A percentile compares a stretch with the other conserved stretches of the same genome.
Conservation (phyloP, 2,329 filamentous ascomycete species). For the Daldinia eschscholtzii region DNA sequence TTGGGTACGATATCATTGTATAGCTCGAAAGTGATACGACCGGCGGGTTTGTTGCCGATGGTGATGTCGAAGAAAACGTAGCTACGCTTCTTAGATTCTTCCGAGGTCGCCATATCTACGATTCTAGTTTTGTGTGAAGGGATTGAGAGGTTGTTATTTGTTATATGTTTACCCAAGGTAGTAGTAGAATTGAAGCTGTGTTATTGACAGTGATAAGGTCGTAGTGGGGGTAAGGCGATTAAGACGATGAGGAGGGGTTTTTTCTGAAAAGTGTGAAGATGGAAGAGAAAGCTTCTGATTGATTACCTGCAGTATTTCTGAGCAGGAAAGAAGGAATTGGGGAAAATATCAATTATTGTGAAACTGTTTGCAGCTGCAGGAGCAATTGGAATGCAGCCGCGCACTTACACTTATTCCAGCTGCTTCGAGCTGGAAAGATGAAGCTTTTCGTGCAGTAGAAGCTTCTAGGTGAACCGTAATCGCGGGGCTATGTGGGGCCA, state of each 20-base stretch:
- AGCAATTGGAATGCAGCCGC: constrained; percentile 14
- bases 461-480: constrained; percentile 41
- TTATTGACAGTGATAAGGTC: constrained; percentile 10
- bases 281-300: not conserved
- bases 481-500: constrained; percentile 36
- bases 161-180: not conserved
- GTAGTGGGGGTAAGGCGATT: not conserved
- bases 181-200: not conserved
- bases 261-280: constrained; percentile 2
- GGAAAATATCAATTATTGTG: not conserved
- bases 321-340: not conserved
- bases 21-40: constrained; percentile 89
- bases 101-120: constrained; percentile 38
- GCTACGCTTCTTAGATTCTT: constrained; percentile 68
- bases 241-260: not conserved
- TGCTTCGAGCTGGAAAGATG: constrained; percentile 19
- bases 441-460: constrained; percentile 41
- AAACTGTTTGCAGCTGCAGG: constrained; percentile 22
- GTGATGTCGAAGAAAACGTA: constrained; percentile 95
- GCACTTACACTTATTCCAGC: constrained; percentile 21
- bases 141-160: not conserved
- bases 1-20: constrained; percentile 84
- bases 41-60: constrained; percentile 78
- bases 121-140: not conserved
- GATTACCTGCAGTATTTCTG: constrained; percentile 13